Conservation (phyloP, 495 filamentous ascomycete genomes). For the Jackrogersella multiformis region DNA sequence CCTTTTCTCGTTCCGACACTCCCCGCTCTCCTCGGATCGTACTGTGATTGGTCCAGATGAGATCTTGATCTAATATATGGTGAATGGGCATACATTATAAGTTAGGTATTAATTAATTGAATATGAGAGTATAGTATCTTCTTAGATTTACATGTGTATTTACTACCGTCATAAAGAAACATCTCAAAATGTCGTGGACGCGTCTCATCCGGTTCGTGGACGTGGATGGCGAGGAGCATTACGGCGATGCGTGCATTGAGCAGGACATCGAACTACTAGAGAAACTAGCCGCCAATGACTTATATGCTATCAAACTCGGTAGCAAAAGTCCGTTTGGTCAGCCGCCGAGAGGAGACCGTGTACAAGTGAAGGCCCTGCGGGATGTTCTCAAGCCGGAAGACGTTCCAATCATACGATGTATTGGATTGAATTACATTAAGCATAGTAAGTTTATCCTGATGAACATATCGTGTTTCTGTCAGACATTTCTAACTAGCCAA, state of each 20-base stretch:
- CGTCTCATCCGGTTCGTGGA: background rate
- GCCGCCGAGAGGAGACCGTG: background rate
- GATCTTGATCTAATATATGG: background rate
- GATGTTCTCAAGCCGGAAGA: background rate
- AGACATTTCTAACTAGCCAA: background rate
- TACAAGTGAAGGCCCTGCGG: background rate
- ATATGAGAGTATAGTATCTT: background rate
- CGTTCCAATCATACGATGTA: background rate
- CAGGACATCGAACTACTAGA: background rate
- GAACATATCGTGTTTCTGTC: no score
- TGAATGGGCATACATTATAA: background rate
- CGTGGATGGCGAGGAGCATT: background rate
- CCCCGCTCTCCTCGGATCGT: background rate
- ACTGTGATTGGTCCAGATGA: background rate
- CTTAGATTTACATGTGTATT: background rate
- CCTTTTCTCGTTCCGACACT: background rate
- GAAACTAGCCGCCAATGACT: background rate
- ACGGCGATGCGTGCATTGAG: background rate
- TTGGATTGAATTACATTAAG: constrained; percentile 1
- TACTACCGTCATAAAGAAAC: background rate
- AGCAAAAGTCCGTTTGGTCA: background rate
- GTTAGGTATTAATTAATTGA: background rate
- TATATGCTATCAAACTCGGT: background rate
- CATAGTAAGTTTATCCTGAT: background rate
- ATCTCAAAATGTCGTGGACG: background rate